Conservation (phyloP, 1,139 yeast species). For the Taiozyma sp. region DNA sequence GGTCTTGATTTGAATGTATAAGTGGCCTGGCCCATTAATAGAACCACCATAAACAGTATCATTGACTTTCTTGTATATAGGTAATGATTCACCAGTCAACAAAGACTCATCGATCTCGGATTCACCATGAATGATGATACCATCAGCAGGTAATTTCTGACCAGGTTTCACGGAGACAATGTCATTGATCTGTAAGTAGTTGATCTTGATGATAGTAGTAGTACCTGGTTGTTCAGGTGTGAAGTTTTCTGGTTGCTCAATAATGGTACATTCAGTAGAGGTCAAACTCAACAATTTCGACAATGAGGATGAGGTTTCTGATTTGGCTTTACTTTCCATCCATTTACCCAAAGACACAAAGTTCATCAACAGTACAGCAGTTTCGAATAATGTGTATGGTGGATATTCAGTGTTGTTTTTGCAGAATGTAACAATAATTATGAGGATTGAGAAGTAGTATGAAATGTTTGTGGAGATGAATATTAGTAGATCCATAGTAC, state of each 20-base stretch:
- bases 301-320: conserved; percentile 86
- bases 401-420: conserved; percentile 29
- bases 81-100: conserved; percentile 84
- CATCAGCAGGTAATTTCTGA: conserved; percentile 88
- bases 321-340: conserved; percentile 88
- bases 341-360: conserved; percentile 88
- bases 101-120: conserved; percentile 85
- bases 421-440: conserved; percentile 41
- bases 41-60: conserved; percentile 84
- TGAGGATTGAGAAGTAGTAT: conserved; percentile 62
- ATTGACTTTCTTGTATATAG: conserved; percentile 57
- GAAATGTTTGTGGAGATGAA: conserved; percentile 79
- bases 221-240: conserved; percentile 8
- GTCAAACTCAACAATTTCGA: conserved; percentile 74
- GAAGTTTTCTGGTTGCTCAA: conserved; percentile 28
- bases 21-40: conserved; percentile 70
- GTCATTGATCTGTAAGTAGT: conserved; percentile 72
- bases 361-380: conserved; percentile 75
- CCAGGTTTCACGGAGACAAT: conserved; percentile 80
- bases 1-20: conserved; percentile 61
- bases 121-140: conserved; percentile 66
- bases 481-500: conserved; percentile 96
- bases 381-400: conserved; percentile 80
- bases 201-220: conserved; percentile 48
- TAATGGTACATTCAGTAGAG: conserved; percentile 70